Percentiles rank a stretch among this genome's conserved stretches.
phyloP scores from a whole-genome alignment of 2,329 filamentous ascomycete species.

The Alternaria incomplexa region DNA sequence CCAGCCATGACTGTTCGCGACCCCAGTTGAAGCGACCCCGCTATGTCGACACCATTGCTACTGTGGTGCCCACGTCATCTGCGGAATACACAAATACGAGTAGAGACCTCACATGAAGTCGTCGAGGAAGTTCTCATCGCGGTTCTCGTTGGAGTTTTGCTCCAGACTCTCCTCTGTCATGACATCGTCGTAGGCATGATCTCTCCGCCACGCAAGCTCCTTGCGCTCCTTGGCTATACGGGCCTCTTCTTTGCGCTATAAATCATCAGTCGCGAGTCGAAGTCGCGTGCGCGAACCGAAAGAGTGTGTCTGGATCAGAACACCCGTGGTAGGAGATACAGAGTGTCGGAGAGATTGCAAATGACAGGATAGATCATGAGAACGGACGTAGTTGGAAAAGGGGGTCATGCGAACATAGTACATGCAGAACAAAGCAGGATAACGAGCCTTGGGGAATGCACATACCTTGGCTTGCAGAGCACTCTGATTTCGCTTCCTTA shows the following conservation, averaged over 20 bases:
- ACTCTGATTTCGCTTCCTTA: slow-evolving; percentile 74
- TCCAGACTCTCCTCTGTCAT: slow-evolving; percentile 84
- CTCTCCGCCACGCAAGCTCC: slow-evolving; percentile 91
- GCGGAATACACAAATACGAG: background rate
- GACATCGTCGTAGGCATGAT: slow-evolving; percentile 96
- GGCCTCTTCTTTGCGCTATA: slow-evolving; percentile 77
- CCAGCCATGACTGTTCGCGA: slow-evolving; percentile 41
- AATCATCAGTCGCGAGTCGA: slow-evolving; percentile 9
- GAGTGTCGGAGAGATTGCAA: background rate
- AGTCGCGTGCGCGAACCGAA: background rate
- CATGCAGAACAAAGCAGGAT: background rate
- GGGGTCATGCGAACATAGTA: background rate
- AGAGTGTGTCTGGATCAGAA: background rate
- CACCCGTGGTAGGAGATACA: background rate
- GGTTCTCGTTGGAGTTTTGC: slow-evolving; percentile 82
- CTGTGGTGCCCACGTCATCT: slow-evolving; percentile 8
- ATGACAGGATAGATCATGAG: background rate
- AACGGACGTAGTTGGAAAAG: background rate
- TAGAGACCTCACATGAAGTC: slow-evolving; percentile 67
- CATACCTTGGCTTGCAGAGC: slow-evolving; percentile 66
- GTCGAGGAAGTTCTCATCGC: slow-evolving; percentile 77
- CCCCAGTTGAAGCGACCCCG: slow-evolving; percentile 20
- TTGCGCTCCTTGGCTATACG: slow-evolving; percentile 77
- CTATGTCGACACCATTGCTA: slow-evolving; percentile 2
- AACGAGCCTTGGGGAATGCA: background rate